Evolutionary conservation across 352 stramenopile genomes (phyloP), one percentile per base, ranked within the genome.

Genomic region (Pythium aphanidermatum): DNA sequence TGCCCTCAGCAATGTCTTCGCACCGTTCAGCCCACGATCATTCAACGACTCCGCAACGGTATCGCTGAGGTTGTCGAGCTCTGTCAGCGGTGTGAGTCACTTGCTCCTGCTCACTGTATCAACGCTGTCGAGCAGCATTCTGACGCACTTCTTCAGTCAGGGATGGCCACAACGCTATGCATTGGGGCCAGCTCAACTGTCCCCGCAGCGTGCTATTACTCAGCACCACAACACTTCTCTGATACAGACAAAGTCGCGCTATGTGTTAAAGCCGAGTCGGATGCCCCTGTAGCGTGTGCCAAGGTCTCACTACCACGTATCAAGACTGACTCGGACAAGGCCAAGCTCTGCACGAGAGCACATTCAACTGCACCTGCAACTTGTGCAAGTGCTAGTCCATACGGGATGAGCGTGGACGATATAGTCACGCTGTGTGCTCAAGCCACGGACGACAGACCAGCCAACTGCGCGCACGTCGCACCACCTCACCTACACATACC

Each of bases 381-480:
- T 1, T 61, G 53, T 36, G 54, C 54, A 1, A 50, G 33, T 11
- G 46, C 58, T 12, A 64, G 68, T 38, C 70, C 72, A 2, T 76
- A 72, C 31, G 70, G 56, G 0, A 84, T 85, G 65, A 45, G 49
- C 28, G 39, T 36, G 8, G 9, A 17, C 0, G 62, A 68, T 4
- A 46, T 87, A 12, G 24, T 75, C 19, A 5, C 27, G 10, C 50
- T 87, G 12, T 87, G 75, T 20, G 58, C 42, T 24, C 39, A 26
- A 9, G 70, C 75, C 0, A 23, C 9, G 9, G 63, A 48, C 33
- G 52, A 56, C 4, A 43, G 40, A 7, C 68, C 72, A 20, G 70
- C 63, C 2, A 55, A 39, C 12, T 87, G 72, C 38, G 72, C 72
- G 5, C 60, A 58, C 13, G 41, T 52, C 28, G 32, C 74, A 1